A percentile compares a stretch with the other conserved stretches of the same genome.
Conservation (phyloP, 2,329 filamentous ascomycete species). For the Diaporthe capsici region DNA sequence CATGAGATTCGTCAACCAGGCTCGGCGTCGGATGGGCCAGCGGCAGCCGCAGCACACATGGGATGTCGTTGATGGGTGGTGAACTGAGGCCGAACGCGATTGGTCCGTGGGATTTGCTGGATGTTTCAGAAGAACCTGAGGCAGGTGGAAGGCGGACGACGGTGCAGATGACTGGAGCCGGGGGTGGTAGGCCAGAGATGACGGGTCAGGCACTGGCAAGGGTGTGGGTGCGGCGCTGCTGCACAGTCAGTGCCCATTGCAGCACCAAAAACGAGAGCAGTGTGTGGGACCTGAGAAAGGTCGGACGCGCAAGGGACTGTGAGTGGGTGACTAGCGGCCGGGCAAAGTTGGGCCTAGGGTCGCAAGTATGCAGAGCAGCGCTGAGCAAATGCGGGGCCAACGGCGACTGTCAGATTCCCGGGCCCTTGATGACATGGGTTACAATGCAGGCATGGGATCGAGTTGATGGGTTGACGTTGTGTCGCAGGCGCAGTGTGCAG, state of each 20-base stretch:
- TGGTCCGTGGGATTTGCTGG: conserved; percentile 34
- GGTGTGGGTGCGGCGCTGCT: conserved; percentile 15
- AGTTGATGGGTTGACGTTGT: conserved; percentile 29
- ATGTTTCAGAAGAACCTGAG: conserved; percentile 42
- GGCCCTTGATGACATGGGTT: conserved; percentile 5
- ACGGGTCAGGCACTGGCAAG: conserved; percentile 25
- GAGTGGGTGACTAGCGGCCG: conserved; percentile 21
- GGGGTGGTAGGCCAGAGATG: conserved; percentile 20
- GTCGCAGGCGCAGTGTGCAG: conserved; percentile 29
- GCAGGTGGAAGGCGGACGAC: conserved; percentile 35
- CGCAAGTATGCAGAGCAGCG: conserved; percentile 16
- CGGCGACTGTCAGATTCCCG: conserved; percentile 28
- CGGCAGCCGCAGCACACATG: conserved; percentile 22
- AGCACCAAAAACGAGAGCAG: not conserved
- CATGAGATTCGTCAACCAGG: conserved; percentile 9
- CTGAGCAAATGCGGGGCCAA: conserved; percentile 27
- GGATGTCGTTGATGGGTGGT: conserved; percentile 30
- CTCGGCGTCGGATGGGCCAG: conserved; percentile 23
- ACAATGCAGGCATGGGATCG: conserved; percentile 20
- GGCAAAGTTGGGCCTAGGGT: conserved; percentile 27
- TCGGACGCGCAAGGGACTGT: conserved; percentile 27
- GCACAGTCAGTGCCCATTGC: not conserved
- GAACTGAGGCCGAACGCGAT: conserved; percentile 25
- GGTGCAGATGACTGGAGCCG: conserved; percentile 25
- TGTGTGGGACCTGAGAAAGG: conserved; percentile 17